Percentiles rank a stretch among this genome's conserved stretches.
Evolutionary conservation across 257 asterid species (phyloP).

Genomic region (Knoxia roxburghii): DNA sequence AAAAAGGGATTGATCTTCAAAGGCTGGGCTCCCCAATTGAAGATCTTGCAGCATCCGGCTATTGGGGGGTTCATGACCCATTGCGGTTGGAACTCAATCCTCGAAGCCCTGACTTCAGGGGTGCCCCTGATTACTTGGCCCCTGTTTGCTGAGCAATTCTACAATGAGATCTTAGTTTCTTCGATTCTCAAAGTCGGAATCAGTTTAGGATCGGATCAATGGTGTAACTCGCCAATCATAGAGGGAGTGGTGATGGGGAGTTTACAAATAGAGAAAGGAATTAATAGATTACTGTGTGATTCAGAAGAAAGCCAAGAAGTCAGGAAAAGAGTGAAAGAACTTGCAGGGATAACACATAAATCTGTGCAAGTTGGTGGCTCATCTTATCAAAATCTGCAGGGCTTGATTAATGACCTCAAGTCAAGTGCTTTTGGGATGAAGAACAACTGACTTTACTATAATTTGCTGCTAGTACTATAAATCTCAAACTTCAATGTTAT

Average conservation of each 20-base stretch:
- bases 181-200: constrained; percentile 18
- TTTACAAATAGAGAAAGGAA: constrained; percentile 10
- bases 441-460: no score
- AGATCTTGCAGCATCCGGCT: constrained; percentile 21
- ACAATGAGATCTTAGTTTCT: constrained; percentile 24
- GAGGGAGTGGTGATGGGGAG: constrained; percentile 5
- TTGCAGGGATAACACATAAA: neutral
- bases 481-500: neutral
- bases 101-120: constrained; percentile 23
- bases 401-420: constrained; percentile 17
- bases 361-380: constrained; percentile 26
- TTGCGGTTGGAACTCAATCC: constrained; percentile 33
- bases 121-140: constrained; percentile 39
- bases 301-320: constrained; percentile 11
- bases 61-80: constrained; percentile 29
- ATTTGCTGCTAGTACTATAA: no score
- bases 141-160: constrained; percentile 26
- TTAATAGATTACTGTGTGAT: constrained; percentile 9
- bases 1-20: constrained; percentile 21
- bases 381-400: constrained; percentile 16
- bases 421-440: constrained; percentile 10
- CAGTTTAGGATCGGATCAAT: constrained; percentile 18
- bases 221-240: neutral
- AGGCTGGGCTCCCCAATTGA: constrained; percentile 29
- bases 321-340: constrained; percentile 10